These are phyloP conservation scores for Magnusiomyces sp. DNA, from an alignment of 1,139 yeast genomes.

Conservation along the genomic window DNA sequence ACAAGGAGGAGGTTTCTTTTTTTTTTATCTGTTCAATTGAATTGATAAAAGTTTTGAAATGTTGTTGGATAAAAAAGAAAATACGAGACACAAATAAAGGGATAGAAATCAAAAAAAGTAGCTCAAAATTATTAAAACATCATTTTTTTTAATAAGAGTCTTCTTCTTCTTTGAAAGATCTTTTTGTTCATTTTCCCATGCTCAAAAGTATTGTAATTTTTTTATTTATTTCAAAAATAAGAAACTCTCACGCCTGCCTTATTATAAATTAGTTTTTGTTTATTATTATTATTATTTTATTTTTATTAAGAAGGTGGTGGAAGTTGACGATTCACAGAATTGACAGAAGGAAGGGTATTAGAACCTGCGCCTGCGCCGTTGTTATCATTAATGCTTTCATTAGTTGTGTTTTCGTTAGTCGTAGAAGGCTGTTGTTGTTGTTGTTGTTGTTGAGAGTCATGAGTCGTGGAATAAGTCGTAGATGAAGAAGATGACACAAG, in stretches of 20 bases:
- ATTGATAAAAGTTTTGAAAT: too few relatives aligned
- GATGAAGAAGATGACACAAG: neutral
- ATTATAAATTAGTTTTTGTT: neutral
- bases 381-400: neutral
- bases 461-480: neutral
- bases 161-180: too few relatives aligned
- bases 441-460: neutral
- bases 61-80: too few relatives aligned
- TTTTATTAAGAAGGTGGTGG: neutral
- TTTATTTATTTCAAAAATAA: neutral
- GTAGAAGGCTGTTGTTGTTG: neutral
- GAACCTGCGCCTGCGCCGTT: conserved; percentile 2
- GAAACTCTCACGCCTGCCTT: too few relatives aligned
- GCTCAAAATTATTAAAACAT: neutral
- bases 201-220: too few relatives aligned
- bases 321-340: neutral
- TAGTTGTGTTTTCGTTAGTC: neutral
- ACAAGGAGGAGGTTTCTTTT: neutral
- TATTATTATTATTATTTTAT: neutral
- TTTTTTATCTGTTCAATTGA: too few relatives aligned
- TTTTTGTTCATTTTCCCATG: too few relatives aligned
- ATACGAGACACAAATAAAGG: too few relatives aligned
- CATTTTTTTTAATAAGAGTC: neutral
- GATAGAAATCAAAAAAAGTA: neutral
- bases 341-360: neutral